These are phyloP conservation scores for Antrodiella citrinella DNA, from an alignment of 768 basidiomycete genomes.

Conservation along the genomic window DNA sequence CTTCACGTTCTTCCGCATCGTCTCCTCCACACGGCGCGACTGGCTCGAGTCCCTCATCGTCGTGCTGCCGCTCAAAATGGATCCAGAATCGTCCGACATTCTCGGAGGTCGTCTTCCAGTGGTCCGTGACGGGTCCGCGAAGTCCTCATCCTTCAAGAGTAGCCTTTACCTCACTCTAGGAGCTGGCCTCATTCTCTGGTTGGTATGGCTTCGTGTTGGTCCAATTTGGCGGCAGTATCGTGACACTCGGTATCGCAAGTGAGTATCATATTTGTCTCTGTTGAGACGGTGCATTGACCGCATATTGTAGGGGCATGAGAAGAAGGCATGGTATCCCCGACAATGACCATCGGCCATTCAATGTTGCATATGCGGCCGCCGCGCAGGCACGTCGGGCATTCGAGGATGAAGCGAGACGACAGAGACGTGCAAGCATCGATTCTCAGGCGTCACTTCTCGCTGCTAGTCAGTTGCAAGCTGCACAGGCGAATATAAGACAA, in stretches of 20 bases:
- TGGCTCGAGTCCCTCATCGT: constrained; percentile 8
- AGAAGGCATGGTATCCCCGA: constrained; percentile 80
- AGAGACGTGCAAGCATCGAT: not conserved
- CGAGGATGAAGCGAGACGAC: constrained; percentile 29
- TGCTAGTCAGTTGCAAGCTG: not conserved
- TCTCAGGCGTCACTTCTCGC: not conserved
- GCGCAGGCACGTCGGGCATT: constrained; percentile 46
- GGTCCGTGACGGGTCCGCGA: constrained; percentile 28
- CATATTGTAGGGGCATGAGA: constrained; percentile 49
- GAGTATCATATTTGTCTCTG: constrained; percentile 19
- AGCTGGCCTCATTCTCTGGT: constrained; percentile 6
- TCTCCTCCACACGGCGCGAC: not conserved
- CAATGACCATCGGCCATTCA: constrained; percentile 74
- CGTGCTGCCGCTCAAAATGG: constrained; percentile 35
- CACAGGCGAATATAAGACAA: not conserved
- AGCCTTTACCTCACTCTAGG: constrained; percentile 10
- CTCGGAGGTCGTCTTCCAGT: constrained; percentile 44
- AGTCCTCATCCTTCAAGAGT: constrained; percentile 18
- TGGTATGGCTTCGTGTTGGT: constrained; percentile 14
- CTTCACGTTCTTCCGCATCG: not conserved
- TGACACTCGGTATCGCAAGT: constrained; percentile 63
- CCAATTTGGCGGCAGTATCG: constrained; percentile 45
- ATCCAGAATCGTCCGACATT: constrained; percentile 64
- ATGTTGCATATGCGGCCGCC: constrained; percentile 78
- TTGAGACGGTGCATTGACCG: constrained; percentile 3